phyloP scores from a whole-genome alignment of 805 yeast species.

The Lachancea lanzarotensis region DNA sequence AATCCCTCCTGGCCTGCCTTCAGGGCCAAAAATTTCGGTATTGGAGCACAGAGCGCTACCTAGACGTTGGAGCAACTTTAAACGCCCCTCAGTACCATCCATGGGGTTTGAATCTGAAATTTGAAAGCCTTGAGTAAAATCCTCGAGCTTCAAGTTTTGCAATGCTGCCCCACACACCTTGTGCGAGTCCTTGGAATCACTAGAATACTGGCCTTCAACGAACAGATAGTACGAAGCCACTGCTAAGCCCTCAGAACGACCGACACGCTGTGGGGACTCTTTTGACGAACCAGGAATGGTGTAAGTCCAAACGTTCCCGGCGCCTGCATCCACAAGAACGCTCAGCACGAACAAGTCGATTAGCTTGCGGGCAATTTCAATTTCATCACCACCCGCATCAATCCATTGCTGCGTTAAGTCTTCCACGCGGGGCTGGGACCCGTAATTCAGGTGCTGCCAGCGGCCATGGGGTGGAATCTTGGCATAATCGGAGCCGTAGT shows the following conservation, averaged over 20 bases:
- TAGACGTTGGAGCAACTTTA: constrained; percentile 39
- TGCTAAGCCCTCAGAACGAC: constrained; percentile 59
- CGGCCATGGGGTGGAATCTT: constrained; percentile 61
- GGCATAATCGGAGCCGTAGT: constrained; percentile 39
- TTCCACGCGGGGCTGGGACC: constrained; percentile 41
- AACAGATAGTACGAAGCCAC: constrained; percentile 54
- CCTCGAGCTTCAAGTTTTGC: constrained; percentile 30
- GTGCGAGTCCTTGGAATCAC: constrained; percentile 30
- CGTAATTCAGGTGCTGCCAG: constrained; percentile 58
- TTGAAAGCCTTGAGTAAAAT: constrained; percentile 42
- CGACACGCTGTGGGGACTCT: constrained; percentile 12
- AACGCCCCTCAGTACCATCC: constrained; percentile 51
- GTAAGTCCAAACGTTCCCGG: constrained; percentile 53
- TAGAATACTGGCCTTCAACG: constrained; percentile 40
- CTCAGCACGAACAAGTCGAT: constrained; percentile 55
- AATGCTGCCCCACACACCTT: constrained; percentile 43
- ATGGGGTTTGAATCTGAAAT: constrained; percentile 42
- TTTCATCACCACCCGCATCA: constrained; percentile 26
- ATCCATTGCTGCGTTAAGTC: constrained; percentile 37
- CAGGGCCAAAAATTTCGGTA: constrained; percentile 39
- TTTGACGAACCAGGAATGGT: constrained; percentile 32
- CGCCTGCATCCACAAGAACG: constrained; percentile 63
- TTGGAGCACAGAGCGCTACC: constrained; percentile 41
- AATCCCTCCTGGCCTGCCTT: constrained; percentile 47
- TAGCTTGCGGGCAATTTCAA: constrained; percentile 47